Conservation (phyloP, 345 rosid species). For the Sapria himalayana region DNA sequence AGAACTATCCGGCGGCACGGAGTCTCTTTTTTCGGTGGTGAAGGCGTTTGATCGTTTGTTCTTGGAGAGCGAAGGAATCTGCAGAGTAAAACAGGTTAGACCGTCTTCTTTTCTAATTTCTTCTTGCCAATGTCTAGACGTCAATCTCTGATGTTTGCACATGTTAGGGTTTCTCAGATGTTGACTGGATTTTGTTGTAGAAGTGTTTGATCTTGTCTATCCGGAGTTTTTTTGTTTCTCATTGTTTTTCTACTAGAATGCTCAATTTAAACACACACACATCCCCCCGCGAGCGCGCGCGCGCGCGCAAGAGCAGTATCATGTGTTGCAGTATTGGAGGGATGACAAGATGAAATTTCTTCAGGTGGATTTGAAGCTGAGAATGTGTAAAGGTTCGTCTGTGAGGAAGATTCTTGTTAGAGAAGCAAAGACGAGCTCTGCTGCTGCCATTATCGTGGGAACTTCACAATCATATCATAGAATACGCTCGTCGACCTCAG, state of each 20-base stretch:
- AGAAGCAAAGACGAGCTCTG: slow-evolving; percentile 44
- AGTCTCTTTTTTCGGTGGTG: slow-evolving; percentile 52
- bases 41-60: slow-evolving; percentile 60
- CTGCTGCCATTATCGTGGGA: slow-evolving; percentile 48
- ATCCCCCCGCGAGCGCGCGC: too few relatives aligned
- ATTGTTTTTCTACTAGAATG: not conserved
- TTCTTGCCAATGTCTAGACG: too few relatives aligned
- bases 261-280: not conserved
- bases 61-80: slow-evolving; percentile 81
- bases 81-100: slow-evolving; percentile 79
- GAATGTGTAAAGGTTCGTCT: slow-evolving; percentile 63
- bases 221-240: not conserved
- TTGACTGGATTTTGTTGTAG: slow-evolving; percentile 3
- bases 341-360: slow-evolving; percentile 4
- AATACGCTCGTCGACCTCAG: slow-evolving; percentile 35
- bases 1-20: slow-evolving; percentile 28
- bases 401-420: slow-evolving; percentile 41
- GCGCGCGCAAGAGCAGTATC: too few relatives aligned
- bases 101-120: not conserved
- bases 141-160: not conserved
- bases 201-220: not conserved
- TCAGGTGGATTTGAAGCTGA: slow-evolving; percentile 82
- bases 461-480: slow-evolving; percentile 27
- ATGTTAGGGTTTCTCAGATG: not conserved
- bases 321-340: not conserved